Base-by-base conservation (phyloP, 805 yeast genomes). In the Cyberlindnera sargentensis region DNA sequence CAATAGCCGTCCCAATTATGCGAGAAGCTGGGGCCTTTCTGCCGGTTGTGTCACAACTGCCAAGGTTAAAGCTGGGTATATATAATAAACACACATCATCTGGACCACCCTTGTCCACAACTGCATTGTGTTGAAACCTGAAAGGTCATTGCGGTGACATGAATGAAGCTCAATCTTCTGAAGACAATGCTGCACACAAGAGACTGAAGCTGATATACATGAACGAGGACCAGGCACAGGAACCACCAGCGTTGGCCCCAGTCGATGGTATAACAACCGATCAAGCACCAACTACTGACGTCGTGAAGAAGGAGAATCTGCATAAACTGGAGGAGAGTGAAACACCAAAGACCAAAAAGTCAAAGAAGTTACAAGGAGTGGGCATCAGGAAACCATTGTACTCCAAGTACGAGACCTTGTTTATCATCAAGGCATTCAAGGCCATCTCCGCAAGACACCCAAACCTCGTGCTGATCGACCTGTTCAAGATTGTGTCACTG, bases 381-480 rank as follows among this genome's bases (percentile, higher is more conserved):
- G 61, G 61, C 24, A 51, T 57, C 6, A 57, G 51, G 39, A 57
- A 56, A 36, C 61, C 60, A 5, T 34, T 56, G 6, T 57, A 57
- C 37, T 48, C 61, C 1, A 46, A 52, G 6, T 57, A 54, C 35
- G 61, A 57, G 41, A 49, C 58, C 1, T 20, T 57, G 8, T 54
- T 44, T 38, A 54, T 57, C 8, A 47, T 57, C 23, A 56, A 56
- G 32, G 47, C 57, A 3, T 57, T 39, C 42, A 52, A 53, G 31
- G 44, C 43, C 1, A 42, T 57, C 2, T 40, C 51, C 2, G 51
- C 48, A 11, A 44, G 35, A 25, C 44, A 46, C 10, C 57, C 60
- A 15, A 48, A 48, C 20, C n/a, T 56, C 34, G 53, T 56, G 6
- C 36, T 57, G 2, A 39, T 46, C 8, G 61, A 57, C 31, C 42